phyloP scores from a whole-genome alignment of 352 stramenopile genomes.

The Phytophthora parvispora region DNA sequence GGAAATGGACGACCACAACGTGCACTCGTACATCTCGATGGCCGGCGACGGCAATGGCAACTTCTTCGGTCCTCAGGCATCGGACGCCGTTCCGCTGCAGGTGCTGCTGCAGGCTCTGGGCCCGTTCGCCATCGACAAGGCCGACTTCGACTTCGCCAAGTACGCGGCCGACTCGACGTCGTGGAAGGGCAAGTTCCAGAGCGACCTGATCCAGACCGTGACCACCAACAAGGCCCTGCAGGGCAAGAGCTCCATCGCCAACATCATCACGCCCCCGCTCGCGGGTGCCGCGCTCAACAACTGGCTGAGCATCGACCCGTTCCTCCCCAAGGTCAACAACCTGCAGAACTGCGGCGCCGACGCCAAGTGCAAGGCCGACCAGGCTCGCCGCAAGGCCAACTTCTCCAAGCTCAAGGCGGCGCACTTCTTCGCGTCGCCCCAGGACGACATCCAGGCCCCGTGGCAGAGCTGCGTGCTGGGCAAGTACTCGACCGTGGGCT shows the following conservation, averaged over 20 bases:
- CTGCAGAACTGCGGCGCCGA: constrained; percentile 25
- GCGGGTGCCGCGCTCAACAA: constrained; percentile 32
- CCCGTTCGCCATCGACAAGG: constrained; percentile 37
- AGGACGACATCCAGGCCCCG: constrained; percentile 49
- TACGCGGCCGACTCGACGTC: constrained; percentile 42
- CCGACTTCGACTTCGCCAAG: constrained; percentile 48
- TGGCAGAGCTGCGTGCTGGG: constrained; percentile 59
- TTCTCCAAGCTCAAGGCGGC: constrained; percentile 49
- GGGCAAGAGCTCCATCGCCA: constrained; percentile 44
- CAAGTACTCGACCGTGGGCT: constrained; percentile 51
- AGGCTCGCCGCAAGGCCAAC: constrained; percentile 55
- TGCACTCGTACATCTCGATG: constrained; percentile 59
- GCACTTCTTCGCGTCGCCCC: constrained; percentile 64
- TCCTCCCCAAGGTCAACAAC: constrained; percentile 58
- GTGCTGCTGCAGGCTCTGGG: constrained; percentile 49
- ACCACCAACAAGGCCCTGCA: constrained; percentile 40
- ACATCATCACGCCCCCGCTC: constrained; percentile 46
- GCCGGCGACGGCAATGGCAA: constrained; percentile 62
- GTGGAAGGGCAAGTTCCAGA: constrained; percentile 52
- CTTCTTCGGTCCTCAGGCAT: constrained; percentile 59
- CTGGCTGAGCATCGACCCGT: constrained; percentile 53
- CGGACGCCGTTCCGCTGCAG: constrained; percentile 42
- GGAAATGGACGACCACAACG: constrained; percentile 70
- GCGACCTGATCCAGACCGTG: constrained; percentile 46
- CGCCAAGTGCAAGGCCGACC: constrained; percentile 19